Evolutionary conservation across 192 early-diverging fungal genomes (phyloP).

Genomic region (Backusella psychrophila): DNA sequence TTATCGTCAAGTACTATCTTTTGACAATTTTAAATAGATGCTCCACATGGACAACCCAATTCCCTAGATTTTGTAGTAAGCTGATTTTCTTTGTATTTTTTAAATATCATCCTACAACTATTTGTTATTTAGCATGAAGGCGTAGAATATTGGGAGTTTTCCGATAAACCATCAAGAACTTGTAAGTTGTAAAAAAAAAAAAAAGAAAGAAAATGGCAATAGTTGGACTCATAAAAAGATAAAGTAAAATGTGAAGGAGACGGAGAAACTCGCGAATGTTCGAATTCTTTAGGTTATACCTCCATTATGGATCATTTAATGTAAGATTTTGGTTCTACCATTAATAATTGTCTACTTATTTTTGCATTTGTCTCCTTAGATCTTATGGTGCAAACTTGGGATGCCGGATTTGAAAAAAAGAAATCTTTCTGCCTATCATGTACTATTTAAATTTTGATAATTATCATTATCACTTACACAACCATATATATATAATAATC

Average conservation of each 20-base stretch:
- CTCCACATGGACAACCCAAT: not conserved
- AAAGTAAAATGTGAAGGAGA: not conserved
- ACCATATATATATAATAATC: too few species aligned
- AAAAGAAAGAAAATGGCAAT: not conserved
- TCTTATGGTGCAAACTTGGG: not conserved
- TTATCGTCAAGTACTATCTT: not conserved
- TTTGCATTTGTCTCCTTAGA: not conserved
- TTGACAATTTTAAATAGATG: not conserved
- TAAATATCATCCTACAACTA: too few species aligned
- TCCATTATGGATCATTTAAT: not conserved
- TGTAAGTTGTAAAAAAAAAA: not conserved
- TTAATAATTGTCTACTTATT: not conserved
- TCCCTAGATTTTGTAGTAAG: not conserved
- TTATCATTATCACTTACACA: too few species aligned
- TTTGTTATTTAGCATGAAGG: slow-evolving; percentile 2
- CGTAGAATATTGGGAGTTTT: not conserved
- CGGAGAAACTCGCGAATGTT: not conserved
- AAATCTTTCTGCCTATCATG: too few species aligned
- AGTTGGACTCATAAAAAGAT: not conserved
- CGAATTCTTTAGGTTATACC: not conserved
- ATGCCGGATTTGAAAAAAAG: not conserved
- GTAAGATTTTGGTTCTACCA: not conserved
- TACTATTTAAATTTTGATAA: too few species aligned
- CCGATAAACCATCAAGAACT: not conserved
- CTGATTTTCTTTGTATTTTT: not conserved